These are phyloP conservation scores for Venturiaceae sp. DNA, from an alignment of 2,329 filamentous ascomycete species.

Conservation along the genomic window DNA sequence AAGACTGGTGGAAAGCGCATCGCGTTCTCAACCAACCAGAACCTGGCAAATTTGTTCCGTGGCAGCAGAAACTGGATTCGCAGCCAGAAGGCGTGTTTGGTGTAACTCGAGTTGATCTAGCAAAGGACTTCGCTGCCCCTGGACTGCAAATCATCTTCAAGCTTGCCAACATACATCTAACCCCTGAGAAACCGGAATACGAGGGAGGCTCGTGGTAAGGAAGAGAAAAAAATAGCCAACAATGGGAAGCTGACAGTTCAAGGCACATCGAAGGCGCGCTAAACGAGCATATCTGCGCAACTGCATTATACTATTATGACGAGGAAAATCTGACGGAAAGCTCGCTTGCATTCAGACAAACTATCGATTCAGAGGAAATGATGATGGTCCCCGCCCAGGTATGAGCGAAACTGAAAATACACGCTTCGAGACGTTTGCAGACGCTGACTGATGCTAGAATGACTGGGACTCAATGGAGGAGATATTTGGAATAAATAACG, in stretches of 20 bases:
- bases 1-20: constrained; percentile 5
- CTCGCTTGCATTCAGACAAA: constrained; percentile 35
- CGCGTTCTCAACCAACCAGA: constrained; percentile 12
- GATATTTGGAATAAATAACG: constrained; percentile 29
- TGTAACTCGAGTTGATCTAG: not conserved
- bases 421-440: no score
- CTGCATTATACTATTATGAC: constrained; percentile 52
- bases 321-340: constrained; percentile 46
- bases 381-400: constrained; percentile 8
- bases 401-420: no score
- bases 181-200: constrained; percentile 45
- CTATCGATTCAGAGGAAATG: constrained; percentile 5
- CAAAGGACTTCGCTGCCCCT: constrained; percentile 23
- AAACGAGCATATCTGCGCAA: constrained; percentile 55
- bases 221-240: no score
- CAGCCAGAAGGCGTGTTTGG: constrained; percentile 30
- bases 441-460: not conserved
- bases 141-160: constrained; percentile 54
- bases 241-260: no score
- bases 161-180: constrained; percentile 46
- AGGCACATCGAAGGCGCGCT: constrained; percentile 29
- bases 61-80: not conserved
- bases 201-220: constrained; percentile 43
- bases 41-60: constrained; percentile 7
- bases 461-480: constrained; percentile 24